These are phyloP conservation scores for Starmerella bombicola DNA, from an alignment of 805 yeast genomes.

Conservation along the genomic window DNA sequence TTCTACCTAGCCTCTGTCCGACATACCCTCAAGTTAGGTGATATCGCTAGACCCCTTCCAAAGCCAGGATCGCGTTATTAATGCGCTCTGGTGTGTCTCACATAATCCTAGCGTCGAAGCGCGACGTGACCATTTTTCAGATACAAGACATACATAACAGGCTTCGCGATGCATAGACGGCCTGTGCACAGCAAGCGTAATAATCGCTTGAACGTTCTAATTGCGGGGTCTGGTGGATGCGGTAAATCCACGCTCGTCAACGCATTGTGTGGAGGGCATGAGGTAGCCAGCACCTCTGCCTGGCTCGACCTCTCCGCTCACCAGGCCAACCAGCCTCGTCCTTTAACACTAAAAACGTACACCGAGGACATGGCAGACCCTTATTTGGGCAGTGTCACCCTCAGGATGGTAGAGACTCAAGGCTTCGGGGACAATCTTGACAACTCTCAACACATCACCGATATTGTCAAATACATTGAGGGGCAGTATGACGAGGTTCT, in stretches of 20 bases:
- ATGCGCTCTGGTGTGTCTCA: too few species aligned
- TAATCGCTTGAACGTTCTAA: constrained; percentile 66
- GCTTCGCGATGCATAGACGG: constrained; percentile 13
- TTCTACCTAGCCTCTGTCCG: too few species aligned
- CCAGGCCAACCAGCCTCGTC: constrained; percentile 24
- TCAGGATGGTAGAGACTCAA: constrained; percentile 57
- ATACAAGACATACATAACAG: neutral
- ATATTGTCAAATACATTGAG: constrained; percentile 50
- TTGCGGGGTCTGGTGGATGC: constrained; percentile 77
- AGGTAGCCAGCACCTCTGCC: constrained; percentile 40
- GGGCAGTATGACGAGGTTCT: constrained; percentile 60
- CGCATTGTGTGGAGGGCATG: constrained; percentile 64
- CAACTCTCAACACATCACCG: constrained; percentile 39
- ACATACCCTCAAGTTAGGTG: too few species aligned
- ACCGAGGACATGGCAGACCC: constrained; percentile 23
- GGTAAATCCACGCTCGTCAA: constrained; percentile 91
- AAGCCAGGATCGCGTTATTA: too few species aligned
- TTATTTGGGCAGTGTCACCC: constrained; percentile 24
- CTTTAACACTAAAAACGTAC: constrained; percentile 21
- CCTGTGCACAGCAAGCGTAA: constrained; percentile 20
- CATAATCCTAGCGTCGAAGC: too few species aligned
- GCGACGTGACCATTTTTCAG: too few species aligned
- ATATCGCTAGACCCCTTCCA: too few species aligned
- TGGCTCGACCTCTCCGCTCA: constrained; percentile 24
- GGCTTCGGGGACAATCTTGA: constrained; percentile 71